These are phyloP conservation scores for Nitzschia putrida DNA, from an alignment of 108 stramenopile genomes.

Conservation along the genomic window DNA sequence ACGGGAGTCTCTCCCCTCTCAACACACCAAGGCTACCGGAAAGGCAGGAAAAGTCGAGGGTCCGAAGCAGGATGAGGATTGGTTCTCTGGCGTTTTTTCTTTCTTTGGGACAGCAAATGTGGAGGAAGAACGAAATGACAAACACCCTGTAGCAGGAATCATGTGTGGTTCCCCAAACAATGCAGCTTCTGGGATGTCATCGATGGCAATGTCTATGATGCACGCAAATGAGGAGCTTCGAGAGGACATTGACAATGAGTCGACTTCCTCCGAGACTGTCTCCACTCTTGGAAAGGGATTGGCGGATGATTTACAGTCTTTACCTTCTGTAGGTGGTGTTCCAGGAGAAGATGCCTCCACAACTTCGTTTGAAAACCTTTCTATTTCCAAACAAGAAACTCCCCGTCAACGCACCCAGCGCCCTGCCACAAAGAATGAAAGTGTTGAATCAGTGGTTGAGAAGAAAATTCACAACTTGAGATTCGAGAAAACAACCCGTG, in stretches of 20 bases:
- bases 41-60: no score
- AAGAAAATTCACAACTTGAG: conserved; percentile 45
- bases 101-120: conserved; percentile 19
- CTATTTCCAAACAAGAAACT: conserved; percentile 8
- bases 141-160: conserved; percentile 4
- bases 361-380: conserved; percentile 14
- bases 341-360: conserved; percentile 30
- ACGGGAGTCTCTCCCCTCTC: no score
- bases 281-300: conserved; percentile 34
- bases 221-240: conserved; percentile 18
- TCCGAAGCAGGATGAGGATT: background rate
- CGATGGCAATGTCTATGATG: background rate
- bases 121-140: conserved; percentile 31
- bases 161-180: background rate
- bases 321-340: conserved; percentile 31
- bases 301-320: conserved; percentile 35
- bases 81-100: conserved; percentile 37
- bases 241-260: conserved; percentile 40
- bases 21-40: no score
- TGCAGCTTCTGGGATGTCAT: background rate
- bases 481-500: conserved; percentile 18
- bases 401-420: background rate
- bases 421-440: conserved; percentile 14
- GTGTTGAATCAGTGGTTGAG: conserved; percentile 40
- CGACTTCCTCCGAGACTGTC: conserved; percentile 20